Conservation (phyloP, 2,329 filamentous ascomycete genomes). For the Diaporthe humulicola region DNA sequence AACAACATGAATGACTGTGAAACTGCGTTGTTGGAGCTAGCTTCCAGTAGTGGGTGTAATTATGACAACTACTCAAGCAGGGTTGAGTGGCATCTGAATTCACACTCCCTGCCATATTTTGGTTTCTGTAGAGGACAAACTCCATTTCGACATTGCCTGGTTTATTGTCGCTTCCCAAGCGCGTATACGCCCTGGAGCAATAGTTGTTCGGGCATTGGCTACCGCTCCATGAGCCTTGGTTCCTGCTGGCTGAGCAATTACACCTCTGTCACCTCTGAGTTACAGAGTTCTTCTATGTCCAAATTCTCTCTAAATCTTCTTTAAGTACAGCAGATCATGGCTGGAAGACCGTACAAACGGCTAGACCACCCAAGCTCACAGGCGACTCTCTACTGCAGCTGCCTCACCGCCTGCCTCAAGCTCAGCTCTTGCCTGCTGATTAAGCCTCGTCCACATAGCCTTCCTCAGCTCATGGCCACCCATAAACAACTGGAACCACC, state of each 20-base stretch:
- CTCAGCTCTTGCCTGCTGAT: constrained; percentile 52
- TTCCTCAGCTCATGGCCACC: constrained; percentile 68
- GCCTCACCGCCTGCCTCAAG: neutral
- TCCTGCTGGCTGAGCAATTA: neutral
- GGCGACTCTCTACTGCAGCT: neutral
- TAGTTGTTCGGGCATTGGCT: neutral
- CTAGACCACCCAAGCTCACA: neutral
- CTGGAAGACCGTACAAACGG: neutral
- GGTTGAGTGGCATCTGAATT: neutral
- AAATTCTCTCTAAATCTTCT: neutral
- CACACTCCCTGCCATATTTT: neutral
- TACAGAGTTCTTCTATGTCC: neutral
- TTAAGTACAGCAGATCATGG: neutral
- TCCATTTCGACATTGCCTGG: neutral
- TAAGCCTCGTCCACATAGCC: constrained; percentile 68
- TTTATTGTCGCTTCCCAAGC: neutral
- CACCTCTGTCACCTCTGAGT: neutral
- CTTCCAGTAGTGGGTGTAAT: no score
- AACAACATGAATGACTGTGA: no score
- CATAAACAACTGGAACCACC: constrained; percentile 65
- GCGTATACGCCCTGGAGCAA: no score
- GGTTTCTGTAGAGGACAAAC: neutral
- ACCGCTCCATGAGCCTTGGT: neutral
- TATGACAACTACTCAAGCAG: neutral
- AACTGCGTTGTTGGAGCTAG: no score